Conservation (phyloP, 2,329 filamentous ascomycete species). For the Cryphonectria radicalis region DNA sequence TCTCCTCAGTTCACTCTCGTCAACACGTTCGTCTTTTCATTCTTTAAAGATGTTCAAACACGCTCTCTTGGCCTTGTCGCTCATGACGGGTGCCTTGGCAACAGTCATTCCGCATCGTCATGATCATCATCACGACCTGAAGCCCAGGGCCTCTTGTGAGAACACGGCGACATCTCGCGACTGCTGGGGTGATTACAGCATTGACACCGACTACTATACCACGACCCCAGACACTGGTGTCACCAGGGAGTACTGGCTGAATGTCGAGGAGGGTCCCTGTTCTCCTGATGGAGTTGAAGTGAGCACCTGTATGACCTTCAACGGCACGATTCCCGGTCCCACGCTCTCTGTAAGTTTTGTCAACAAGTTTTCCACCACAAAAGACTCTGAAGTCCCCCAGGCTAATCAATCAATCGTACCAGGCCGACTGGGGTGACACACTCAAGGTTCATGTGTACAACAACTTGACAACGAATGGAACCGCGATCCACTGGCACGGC, state of each 20-base stretch:
- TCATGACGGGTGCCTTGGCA: slow-evolving; percentile 11
- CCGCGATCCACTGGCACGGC: slow-evolving; percentile 20
- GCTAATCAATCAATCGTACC: not conserved
- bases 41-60: slow-evolving; percentile 11
- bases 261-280: slow-evolving; percentile 30
- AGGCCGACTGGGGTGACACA: slow-evolving; percentile 48
- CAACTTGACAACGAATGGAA: slow-evolving; percentile 53
- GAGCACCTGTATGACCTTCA: slow-evolving; percentile 37
- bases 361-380: slow-evolving; percentile 5
- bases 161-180: slow-evolving; percentile 36
- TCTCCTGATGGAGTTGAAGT: slow-evolving; percentile 32
- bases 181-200: slow-evolving; percentile 38
- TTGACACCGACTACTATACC: slow-evolving; percentile 40
- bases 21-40: not conserved
- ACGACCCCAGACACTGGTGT: slow-evolving; percentile 32
- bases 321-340: slow-evolving; percentile 40
- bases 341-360: slow-evolving; percentile 33
- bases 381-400: slow-evolving; percentile 1
- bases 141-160: slow-evolving; percentile 21
- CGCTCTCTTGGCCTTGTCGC: slow-evolving; percentile 2
- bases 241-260: slow-evolving; percentile 35
- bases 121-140: not conserved
- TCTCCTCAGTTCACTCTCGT: not conserved
- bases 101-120: slow-evolving; percentile 13
- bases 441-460: slow-evolving; percentile 64